Evolutionary conservation across 2,329 filamentous ascomycete species (phyloP), one percentile per base, ranked within the genome.

Genomic region (Colletotrichum sp.): DNA sequence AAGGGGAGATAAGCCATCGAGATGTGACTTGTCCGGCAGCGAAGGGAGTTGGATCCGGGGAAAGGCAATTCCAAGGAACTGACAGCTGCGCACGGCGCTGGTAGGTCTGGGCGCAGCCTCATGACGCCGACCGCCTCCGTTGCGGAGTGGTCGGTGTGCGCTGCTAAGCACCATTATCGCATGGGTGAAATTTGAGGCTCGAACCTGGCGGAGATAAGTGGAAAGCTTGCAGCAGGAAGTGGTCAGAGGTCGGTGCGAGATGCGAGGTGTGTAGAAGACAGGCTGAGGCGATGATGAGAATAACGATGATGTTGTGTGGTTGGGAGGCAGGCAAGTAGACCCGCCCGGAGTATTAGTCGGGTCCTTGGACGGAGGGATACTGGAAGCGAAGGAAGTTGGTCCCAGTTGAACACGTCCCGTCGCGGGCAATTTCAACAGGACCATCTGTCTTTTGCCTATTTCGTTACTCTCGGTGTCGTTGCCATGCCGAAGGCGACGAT

Each of bases 11-110:
- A 68, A 76, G 73, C 57, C 26, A 49, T n/a, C 26, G 39, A 32
- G 18, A 5, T 63, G 39, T 76, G 73, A 76, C 73, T 73, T 73
- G 73, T 52, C 64, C 70, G 64, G 70, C 73, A 73, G 34, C 16
- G 30, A 57, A 65, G 18, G 62, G 26, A 73, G n/a, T 64, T 52
- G 21, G 64, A 73, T 76, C 73, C 64, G 73, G 57, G 73, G 64
- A 73, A 76, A 76, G 55, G 64, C 65, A 68, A 64, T 68, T 59
- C 10, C 68, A 34, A 10, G 44, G 28, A 64, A 36, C 32, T 65
- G 64, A 68, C 69, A 68, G 73, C 57, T 68, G 59, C 12, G 59
- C 44, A 30, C 44, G 44, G 60, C 60, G 49, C 63, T 36, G 32
- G 59, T 12, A 71, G 59, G 70, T 73, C 70, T 68, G 57, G 70